These are phyloP conservation scores for Cylindrodendrum hubeiense DNA, from an alignment of 2,329 filamentous ascomycete species.

Conservation along the genomic window DNA sequence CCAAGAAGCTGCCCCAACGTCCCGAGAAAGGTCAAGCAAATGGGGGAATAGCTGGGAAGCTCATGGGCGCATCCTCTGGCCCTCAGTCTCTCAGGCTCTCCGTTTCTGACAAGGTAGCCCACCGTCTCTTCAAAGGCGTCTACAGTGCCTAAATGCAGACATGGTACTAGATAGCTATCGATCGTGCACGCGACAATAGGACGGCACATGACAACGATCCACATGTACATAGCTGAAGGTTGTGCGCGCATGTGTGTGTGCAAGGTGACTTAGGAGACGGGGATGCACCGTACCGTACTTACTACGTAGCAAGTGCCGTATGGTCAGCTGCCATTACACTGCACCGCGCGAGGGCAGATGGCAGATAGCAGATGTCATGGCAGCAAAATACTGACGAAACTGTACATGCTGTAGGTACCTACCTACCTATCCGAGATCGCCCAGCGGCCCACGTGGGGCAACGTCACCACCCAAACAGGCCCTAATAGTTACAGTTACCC, in stretches of 20 bases:
- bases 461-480: not conserved
- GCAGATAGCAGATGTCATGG: no score
- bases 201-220: not conserved
- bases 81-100: not conserved
- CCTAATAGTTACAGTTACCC: not conserved
- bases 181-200: not conserved
- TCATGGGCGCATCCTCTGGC: not conserved
- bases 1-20: not conserved
- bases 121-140: not conserved
- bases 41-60: not conserved
- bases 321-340: constrained; percentile 5
- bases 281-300: no score
- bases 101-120: not conserved
- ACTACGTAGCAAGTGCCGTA: no score
- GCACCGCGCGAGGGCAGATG: not conserved
- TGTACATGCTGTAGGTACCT: not conserved
- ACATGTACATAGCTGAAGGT: not conserved
- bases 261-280: not conserved
- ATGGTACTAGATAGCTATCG: not conserved
- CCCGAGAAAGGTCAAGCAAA: not conserved
- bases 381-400: not conserved
- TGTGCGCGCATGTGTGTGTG: not conserved
- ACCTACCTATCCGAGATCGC: not conserved
- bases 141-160: not conserved
- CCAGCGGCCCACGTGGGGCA: constrained; percentile 25